A percentile compares a stretch with the other conserved stretches of the same genome.
Evolutionary conservation across 2,329 filamentous ascomycete species (phyloP).

Genomic region (Claviceps arundinis): DNA sequence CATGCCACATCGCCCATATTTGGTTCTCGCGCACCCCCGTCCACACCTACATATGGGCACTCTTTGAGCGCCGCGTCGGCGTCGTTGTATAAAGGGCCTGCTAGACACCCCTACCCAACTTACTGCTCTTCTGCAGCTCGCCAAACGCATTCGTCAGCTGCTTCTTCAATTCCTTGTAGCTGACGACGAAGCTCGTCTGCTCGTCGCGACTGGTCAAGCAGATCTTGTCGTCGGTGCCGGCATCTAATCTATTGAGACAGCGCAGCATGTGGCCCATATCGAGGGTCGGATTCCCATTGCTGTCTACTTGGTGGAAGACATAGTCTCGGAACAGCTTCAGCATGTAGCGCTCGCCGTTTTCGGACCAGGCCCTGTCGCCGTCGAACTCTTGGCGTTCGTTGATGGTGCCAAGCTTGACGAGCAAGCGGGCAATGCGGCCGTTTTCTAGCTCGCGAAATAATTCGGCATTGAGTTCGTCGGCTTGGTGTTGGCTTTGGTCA

Average conservation of each 20-base stretch:
- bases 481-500: conserved; percentile 64
- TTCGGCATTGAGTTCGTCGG: conserved; percentile 61
- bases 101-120: conserved; percentile 24
- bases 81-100: conserved; percentile 5
- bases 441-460: conserved; percentile 80
- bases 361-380: conserved; percentile 68
- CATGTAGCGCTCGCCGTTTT: conserved; percentile 83
- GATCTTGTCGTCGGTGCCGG: conserved; percentile 75
- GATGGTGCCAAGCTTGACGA: conserved; percentile 72
- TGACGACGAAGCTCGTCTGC: conserved; percentile 76
- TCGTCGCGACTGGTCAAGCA: conserved; percentile 81
- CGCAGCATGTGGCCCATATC: conserved; percentile 79
- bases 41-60: conserved; percentile 4
- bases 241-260: conserved; percentile 85
- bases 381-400: conserved; percentile 84
- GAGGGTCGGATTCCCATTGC: conserved; percentile 66
- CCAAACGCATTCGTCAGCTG: conserved; percentile 44
- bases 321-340: conserved; percentile 94
- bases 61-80: conserved; percentile 3
- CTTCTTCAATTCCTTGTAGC: conserved; percentile 76
- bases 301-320: conserved; percentile 91
- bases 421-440: conserved; percentile 65
- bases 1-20: neutral
- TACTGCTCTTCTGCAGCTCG: conserved; percentile 39
- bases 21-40: neutral